Evolutionary conservation across 768 basidiomycete species (phyloP), one percentile per base, ranked within the genome.

Genomic region (Daedaleopsis sinensis): DNA sequence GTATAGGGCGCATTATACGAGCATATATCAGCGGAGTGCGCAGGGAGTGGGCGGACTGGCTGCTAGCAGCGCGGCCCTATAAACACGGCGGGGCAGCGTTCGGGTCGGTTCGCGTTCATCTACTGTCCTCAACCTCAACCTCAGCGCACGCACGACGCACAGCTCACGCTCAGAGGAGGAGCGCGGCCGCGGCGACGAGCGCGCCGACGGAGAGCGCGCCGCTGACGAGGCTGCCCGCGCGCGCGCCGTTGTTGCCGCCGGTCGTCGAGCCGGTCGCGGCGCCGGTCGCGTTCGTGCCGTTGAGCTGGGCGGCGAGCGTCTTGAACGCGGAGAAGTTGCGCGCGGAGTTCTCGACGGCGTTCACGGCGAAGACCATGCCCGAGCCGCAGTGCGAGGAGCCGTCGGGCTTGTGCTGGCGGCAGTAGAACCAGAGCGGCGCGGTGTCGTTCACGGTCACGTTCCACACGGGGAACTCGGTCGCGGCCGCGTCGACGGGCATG

Each of bases 301-400:
- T 86, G 61, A 84, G 71, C 55, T 77, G 69, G 73, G 78, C 76
- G 19, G 87, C 86, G 50, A 86, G 77, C 46, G 73, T 71, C 73
- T 84, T 76, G 81, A 85, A 88, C 2, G 85, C 85, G 44, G 74
- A 67, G 72, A 84, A 86, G 74, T 78, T 84, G 65, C 80, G 80
- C 12, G 72, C 64, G 6, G 80, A 80, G 58, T 61, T 68, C 59
- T 86, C 80, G 57, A 80, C 81, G 49, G 83, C 72, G 78, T 89
- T 89, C 69, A 88, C 77, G 58, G 86, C 82, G 68, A 76, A 73
- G 55, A 75, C 73, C 77, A 78, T 77, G 58, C 75, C 75, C 11
- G 59, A 50, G 44, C 73, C 73, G 65, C 76, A 78, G 70, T 77
- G 77, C 65, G 69, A 70, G 52, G 65, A 46, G 64, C 72, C 64